Conservation (phyloP, 1,284 basidiomycete genomes). For the Microbotryum lychnidis-dioicae region DNA sequence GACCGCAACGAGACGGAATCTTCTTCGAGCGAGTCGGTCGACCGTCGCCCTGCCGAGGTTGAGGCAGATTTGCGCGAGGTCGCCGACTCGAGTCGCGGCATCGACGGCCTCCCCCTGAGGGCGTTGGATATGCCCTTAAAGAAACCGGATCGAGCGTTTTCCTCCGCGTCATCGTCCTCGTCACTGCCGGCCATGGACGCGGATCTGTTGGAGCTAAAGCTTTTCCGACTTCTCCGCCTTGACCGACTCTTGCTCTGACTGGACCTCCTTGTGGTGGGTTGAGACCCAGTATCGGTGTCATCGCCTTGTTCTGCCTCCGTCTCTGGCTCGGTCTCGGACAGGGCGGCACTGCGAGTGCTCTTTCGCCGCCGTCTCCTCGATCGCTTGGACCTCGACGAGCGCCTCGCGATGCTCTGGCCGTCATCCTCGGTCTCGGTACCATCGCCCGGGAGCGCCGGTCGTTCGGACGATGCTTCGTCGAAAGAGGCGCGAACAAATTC, state of each 20-base stretch:
- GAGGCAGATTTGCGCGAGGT: slow-evolving; percentile 1
- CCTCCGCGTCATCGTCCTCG: slow-evolving; percentile 14
- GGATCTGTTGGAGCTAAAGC: background rate
- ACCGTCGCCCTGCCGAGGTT: background rate
- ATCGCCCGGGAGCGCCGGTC: background rate
- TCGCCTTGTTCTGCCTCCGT: slow-evolving; percentile 15
- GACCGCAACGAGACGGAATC: slow-evolving; percentile 20
- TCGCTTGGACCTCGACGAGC: slow-evolving; percentile 10
- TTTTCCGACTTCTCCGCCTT: background rate
- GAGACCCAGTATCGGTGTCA: background rate
- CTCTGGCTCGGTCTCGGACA: background rate
- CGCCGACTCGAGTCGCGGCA: slow-evolving; percentile 9
- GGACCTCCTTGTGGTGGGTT: slow-evolving; percentile 10
- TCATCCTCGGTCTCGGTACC: slow-evolving; percentile 7
- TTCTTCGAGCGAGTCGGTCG: slow-evolving; percentile 9
- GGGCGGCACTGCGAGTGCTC: background rate
- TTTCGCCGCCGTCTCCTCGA: background rate
- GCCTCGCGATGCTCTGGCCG: slow-evolving; percentile 8
- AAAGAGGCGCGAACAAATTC: slow-evolving; percentile 3
- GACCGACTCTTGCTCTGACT: background rate
- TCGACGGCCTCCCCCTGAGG: slow-evolving; percentile 14
- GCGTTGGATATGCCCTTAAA: slow-evolving; percentile 28
- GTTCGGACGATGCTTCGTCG: background rate
- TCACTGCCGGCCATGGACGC: background rate
- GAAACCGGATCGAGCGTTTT: slow-evolving; percentile 13